Conservation (phyloP, 2,329 filamentous ascomycete genomes). For the Ceratocystis ficicola region DNA sequence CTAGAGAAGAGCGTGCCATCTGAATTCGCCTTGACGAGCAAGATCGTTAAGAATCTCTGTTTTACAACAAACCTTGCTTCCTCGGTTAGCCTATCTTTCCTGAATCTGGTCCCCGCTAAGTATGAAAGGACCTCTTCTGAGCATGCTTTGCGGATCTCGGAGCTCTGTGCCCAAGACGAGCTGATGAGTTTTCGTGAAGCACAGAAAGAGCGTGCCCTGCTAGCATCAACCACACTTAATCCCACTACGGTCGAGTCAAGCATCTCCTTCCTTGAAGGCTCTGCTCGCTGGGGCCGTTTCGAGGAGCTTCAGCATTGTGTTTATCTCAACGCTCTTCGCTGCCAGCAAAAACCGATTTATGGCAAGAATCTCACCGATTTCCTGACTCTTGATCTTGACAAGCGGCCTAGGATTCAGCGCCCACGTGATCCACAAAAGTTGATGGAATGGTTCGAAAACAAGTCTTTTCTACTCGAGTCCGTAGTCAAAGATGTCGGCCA, state of each 20-base stretch:
- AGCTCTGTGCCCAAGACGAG: conserved; percentile 14
- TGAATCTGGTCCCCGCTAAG: conserved; percentile 58
- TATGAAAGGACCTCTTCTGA: conserved; percentile 41
- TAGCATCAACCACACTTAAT: conserved; percentile 45
- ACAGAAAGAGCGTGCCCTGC: conserved; percentile 32
- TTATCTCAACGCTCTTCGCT: conserved; percentile 68
- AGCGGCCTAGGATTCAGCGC: conserved; percentile 46
- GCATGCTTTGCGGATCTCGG: conserved; percentile 25
- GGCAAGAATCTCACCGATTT: conserved; percentile 67
- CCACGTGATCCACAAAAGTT: conserved; percentile 50
- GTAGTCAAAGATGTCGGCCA: conserved; percentile 65
- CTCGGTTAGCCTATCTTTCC: conserved; percentile 58
- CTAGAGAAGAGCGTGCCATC: conserved; percentile 62
- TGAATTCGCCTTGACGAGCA: conserved; percentile 43
- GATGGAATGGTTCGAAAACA: conserved; percentile 63
- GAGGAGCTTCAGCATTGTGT: conserved; percentile 71
- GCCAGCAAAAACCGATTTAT: conserved; percentile 70
- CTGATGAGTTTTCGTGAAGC: neutral
- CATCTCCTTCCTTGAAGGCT: conserved; percentile 60
- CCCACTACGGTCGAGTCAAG: conserved; percentile 57
- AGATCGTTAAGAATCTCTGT: conserved; percentile 54
- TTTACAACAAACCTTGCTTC: conserved; percentile 32
- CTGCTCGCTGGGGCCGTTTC: conserved; percentile 54
- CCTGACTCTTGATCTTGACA: conserved; percentile 51
- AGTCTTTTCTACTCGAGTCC: conserved; percentile 49